Evolutionary conservation across 208 protist species (phyloP), one percentile per base, ranked within the genome.

Genomic region (Acanthamoeba healyi): DNA sequence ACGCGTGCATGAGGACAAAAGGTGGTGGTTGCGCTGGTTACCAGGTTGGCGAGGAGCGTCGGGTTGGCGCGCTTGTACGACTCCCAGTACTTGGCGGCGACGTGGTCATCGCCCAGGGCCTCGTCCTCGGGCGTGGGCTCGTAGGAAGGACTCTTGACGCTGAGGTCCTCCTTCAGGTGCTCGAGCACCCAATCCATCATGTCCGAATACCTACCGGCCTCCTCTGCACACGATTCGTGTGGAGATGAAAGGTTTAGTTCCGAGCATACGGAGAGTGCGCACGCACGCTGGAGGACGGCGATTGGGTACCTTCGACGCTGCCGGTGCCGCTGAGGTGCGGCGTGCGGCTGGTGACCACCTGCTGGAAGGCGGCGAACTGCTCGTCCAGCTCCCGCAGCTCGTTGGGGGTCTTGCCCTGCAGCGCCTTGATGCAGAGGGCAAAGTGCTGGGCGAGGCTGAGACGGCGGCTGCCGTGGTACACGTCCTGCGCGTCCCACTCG

Each of bases 21-120:
- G n/a, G n/a, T n/a, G n/a, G n/a, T n/a, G n/a, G n/a, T n/a, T n/a
- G n/a, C n/a, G n/a, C n/a, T n/a, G n/a, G n/a, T n/a, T 70, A 70
- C 61, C 14, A 36, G 26, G 19, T 26, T 7, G 61, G 61, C 61
- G 7, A 70, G 61, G 22, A 70, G 61, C 14, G 61, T 29, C 61
- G 61, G 61, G 61, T 70, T 70, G 29, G 29, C 5, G 61, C 26
- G 19, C 29, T 70, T 70, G 61, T 70, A 70, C 14, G 61, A 70
- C 10, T 70, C 61, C 61, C 61, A 70, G 29, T 29, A 70, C 61
- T 70, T 70, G 61, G 61, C 61, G 61, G 61, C 61, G 26, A 70
- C 61, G 61, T 70, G 61, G 61, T 70, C 61, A 70, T 70, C 61
- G 29, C 61, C 61, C 61, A 70, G 61, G 26, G 61, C 61, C 61